phyloP scores from a whole-genome alignment of 176 grass and related monocot genomes.

The Carex littledalei region DNA sequence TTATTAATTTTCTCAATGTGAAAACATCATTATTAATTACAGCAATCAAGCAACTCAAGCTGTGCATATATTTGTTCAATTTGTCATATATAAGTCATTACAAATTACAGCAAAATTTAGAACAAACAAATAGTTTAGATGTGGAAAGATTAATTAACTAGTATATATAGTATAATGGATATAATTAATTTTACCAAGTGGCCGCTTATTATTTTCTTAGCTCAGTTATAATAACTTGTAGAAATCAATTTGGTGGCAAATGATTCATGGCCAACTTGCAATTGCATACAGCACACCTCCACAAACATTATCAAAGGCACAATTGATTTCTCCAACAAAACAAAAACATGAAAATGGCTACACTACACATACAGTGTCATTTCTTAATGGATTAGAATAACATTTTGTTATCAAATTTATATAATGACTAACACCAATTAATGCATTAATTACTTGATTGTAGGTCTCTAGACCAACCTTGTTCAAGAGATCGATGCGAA shows the following conservation, averaged over 20 bases:
- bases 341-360: neutral
- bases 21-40: neutral
- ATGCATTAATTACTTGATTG: neutral
- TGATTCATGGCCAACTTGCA: slow-evolving; percentile 15
- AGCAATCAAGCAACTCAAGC: neutral
- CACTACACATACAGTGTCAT: neutral
- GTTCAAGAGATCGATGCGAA: slow-evolving; percentile 54
- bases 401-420: neutral
- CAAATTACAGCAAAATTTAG: neutral
- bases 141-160: neutral
- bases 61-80: neutral
- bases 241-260: neutral
- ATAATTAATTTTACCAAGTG: neutral
- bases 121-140: neutral
- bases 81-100: neutral
- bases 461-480: slow-evolving; percentile 36
- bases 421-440: neutral
- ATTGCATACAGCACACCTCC: neutral
- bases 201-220: neutral
- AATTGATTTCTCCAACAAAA: neutral
- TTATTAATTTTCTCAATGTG: neutral
- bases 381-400: neutral
- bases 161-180: neutral
- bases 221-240: neutral
- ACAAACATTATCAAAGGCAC: neutral